Evolutionary conservation across 1,284 basidiomycete genomes (phyloP).

Genomic region (Leccinum holopus): DNA sequence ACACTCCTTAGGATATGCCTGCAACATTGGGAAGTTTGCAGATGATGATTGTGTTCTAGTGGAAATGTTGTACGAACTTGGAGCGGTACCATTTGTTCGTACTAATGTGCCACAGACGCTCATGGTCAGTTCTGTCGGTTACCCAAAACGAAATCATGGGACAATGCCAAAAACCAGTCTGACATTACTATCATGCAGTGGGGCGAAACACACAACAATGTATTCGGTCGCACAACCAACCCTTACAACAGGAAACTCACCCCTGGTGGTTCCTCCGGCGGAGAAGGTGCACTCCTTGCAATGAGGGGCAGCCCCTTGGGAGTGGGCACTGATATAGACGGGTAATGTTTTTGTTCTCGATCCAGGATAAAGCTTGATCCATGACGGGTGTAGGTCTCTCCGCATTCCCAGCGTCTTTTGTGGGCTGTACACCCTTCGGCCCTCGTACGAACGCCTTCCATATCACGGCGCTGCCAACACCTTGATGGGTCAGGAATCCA

Average conservation of each 20-base stretch:
- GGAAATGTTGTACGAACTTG: constrained; percentile 56
- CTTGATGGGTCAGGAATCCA: constrained; percentile 69
- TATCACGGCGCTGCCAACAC: constrained; percentile 66
- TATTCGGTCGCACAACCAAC: constrained; percentile 73
- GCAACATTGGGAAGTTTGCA: constrained; percentile 58
- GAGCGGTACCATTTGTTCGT: constrained; percentile 69
- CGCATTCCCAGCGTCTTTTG: constrained; percentile 70
- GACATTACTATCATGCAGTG: constrained; percentile 40
- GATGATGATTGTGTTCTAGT: constrained; percentile 57
- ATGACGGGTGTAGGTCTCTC: constrained; percentile 46
- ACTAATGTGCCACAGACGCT: constrained; percentile 75
- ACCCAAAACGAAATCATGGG: not conserved
- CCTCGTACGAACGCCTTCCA: constrained; percentile 70
- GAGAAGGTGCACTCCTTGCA: constrained; percentile 64
- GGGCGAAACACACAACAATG: constrained; percentile 60
- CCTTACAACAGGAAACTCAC: constrained; percentile 57
- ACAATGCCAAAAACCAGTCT: not conserved
- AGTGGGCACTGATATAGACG: constrained; percentile 71
- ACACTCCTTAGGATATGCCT: constrained; percentile 47
- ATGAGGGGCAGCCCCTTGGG: constrained; percentile 61
- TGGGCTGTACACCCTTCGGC: constrained; percentile 70
- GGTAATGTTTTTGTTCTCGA: constrained; percentile 33
- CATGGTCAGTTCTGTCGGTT: constrained; percentile 42
- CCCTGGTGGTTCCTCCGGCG: constrained; percentile 62
- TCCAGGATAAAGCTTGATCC: not conserved